Evolutionary conservation across 257 asterid species (phyloP), one percentile per base, ranked within the genome.

Genomic region (Fraxinus excelsior): DNA sequence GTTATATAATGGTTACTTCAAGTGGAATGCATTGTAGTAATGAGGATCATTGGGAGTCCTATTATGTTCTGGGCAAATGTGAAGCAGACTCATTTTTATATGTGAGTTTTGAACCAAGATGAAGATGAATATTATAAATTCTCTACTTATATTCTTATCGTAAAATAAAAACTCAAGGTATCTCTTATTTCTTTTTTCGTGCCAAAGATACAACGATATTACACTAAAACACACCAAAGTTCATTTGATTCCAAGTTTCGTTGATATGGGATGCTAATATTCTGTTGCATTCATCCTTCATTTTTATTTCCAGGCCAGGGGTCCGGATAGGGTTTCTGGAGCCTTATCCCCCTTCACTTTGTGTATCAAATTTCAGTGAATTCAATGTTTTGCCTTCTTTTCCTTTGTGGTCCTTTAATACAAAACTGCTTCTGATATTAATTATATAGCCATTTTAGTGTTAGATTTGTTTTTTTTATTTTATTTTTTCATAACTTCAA

Each of bases 401-500:
- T 25, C 51, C 11, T 23, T 4, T 44, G 21, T 32, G 70, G 29
- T 72, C 38, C 42, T 56, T 67, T 19, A 18, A 49, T 49, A 13
- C 58, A 49, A 10, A 5, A 14, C 71, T 71, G 9, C 35, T 60
- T 46, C 29, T 64, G 34, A 65, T 76, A 65, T 25, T 31, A 3
- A 38, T 67, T 67, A n/a, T 64, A 11, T 53, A 31, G 49, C 78
- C 42, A 42, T 31, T 21, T 25, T 72, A 53, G 51, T 34, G n/a
- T 40, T 29, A 53, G 11, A 29, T 68, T 60, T 72, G 2, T 28
- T 28, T 70, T 70, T 58, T 1, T 29, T 29, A 29, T 29, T 74
- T 29, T 29, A 29, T 29, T 2, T 29, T 29, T 29, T 29, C 72
- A 60, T 42, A 79, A 74, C 26, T 60, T 71, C 42, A 69, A 12